Conservation (phyloP, 441 rosid species). For the Eutrema salsugineum region DNA sequence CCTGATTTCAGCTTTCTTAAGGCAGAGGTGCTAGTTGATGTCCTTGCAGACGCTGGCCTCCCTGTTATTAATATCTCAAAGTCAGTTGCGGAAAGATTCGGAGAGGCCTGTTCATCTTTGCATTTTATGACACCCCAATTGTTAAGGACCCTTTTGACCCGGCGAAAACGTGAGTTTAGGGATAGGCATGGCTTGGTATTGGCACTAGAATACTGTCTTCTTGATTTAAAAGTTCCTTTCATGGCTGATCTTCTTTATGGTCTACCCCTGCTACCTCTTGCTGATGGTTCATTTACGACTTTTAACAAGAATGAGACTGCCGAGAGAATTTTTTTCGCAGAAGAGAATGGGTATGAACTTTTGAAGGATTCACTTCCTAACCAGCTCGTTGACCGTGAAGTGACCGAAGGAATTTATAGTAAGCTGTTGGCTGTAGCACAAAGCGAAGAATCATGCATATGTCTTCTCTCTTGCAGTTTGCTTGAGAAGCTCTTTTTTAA, state of each 20-base stretch:
- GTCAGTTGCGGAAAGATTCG: slow-evolving; percentile 68
- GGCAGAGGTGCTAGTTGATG: slow-evolving; percentile 72
- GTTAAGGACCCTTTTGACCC: slow-evolving; percentile 69
- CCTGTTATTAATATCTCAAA: slow-evolving; percentile 69
- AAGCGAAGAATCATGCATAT: slow-evolving; percentile 70
- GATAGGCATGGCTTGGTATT: slow-evolving; percentile 63
- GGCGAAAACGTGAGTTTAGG: slow-evolving; percentile 76
- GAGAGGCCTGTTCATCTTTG: slow-evolving; percentile 71
- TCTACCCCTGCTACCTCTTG: slow-evolving; percentile 87
- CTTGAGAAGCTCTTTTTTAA: slow-evolving; percentile 88
- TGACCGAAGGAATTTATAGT: slow-evolving; percentile 62
- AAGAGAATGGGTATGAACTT: slow-evolving; percentile 72
- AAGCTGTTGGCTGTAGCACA: slow-evolving; percentile 81
- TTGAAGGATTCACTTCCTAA: slow-evolving; percentile 83
- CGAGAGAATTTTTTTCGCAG: slow-evolving; percentile 82
- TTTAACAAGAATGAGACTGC: slow-evolving; percentile 75
- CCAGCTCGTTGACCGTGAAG: slow-evolving; percentile 70
- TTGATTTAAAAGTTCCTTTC: slow-evolving; percentile 62
- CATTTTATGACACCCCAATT: slow-evolving; percentile 84
- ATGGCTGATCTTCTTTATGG: slow-evolving; percentile 60
- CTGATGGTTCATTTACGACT: slow-evolving; percentile 79
- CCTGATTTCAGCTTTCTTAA: slow-evolving; percentile 84
- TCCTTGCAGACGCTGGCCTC: slow-evolving; percentile 85
- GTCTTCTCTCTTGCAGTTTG: slow-evolving; percentile 76
- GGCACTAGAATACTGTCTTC: slow-evolving; percentile 92